phyloP scores from a whole-genome alignment of 2,329 filamentous ascomycete genomes.

The Orbilia oligospora region DNA sequence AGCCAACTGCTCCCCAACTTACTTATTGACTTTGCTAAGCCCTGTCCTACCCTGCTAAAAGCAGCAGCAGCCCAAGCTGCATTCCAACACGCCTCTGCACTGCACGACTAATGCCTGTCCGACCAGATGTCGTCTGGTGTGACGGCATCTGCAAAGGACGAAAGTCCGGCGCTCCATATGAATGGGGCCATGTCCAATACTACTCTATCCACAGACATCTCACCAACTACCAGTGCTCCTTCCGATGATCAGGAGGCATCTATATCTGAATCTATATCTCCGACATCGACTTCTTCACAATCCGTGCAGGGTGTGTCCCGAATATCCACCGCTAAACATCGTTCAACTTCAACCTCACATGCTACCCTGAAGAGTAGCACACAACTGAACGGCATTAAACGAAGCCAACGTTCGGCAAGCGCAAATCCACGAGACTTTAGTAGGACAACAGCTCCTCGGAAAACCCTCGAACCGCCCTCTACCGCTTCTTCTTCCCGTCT shows the following conservation, averaged over 20 bases:
- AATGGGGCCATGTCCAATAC: constrained; percentile 41
- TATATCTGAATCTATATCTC: constrained; percentile 31
- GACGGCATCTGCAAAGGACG: constrained; percentile 59
- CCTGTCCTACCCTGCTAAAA: constrained; percentile 57
- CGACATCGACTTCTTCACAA: constrained; percentile 22
- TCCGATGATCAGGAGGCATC: constrained; percentile 44
- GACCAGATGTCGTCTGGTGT: constrained; percentile 61
- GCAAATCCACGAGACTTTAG: constrained; percentile 49
- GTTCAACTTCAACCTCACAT: constrained; percentile 45
- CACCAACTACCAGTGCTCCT: constrained; percentile 24
- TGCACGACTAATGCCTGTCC: constrained; percentile 60
- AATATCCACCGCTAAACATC: constrained; percentile 44
- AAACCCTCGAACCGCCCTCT: constrained; percentile 47
- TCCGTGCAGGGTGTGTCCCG: constrained; percentile 18
- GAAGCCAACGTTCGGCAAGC: constrained; percentile 55
- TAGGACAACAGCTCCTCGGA: constrained; percentile 47
- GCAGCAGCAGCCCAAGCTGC: constrained; percentile 49
- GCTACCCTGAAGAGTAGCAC: constrained; percentile 24
- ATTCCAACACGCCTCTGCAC: constrained; percentile 57
- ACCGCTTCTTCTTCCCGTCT: constrained; percentile 39
- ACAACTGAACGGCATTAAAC: constrained; percentile 46
- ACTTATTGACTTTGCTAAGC: constrained; percentile 51
- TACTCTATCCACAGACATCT: constrained; percentile 47
- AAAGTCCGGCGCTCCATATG: constrained; percentile 53
- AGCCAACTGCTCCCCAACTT: constrained; percentile 43